Conservation (phyloP, 2,329 filamentous ascomycete species). For the Neurospora sp. region DNA sequence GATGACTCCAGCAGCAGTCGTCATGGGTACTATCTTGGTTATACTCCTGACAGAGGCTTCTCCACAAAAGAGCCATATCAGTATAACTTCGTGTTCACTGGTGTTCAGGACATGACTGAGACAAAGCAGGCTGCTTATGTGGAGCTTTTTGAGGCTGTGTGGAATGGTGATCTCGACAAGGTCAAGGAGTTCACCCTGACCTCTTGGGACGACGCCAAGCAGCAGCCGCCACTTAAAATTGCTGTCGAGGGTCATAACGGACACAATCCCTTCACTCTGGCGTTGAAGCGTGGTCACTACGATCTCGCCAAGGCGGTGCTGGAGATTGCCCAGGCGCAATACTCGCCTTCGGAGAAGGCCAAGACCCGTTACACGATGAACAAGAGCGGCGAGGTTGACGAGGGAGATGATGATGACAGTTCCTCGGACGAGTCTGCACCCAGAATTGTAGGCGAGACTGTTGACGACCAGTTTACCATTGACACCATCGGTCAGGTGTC, state of each 20-base stretch:
- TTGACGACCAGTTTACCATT: slow-evolving; percentile 63
- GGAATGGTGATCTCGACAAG: slow-evolving; percentile 55
- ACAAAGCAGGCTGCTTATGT: slow-evolving; percentile 50
- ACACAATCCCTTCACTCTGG: slow-evolving; percentile 57
- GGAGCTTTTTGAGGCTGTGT: slow-evolving; percentile 63
- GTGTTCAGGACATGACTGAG: slow-evolving; percentile 45
- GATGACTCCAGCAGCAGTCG: background rate
- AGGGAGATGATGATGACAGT: slow-evolving; percentile 26
- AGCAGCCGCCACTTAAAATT: slow-evolving; percentile 53
- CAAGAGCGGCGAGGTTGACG: slow-evolving; percentile 16
- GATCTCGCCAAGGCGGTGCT: slow-evolving; percentile 56
- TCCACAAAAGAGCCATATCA: slow-evolving; percentile 31
- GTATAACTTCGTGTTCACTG: slow-evolving; percentile 41
- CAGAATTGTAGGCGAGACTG: slow-evolving; percentile 40
- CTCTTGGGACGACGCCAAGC: slow-evolving; percentile 43
- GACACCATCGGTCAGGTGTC: slow-evolving; percentile 64
- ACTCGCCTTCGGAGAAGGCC: slow-evolving; percentile 44
- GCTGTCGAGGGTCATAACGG: slow-evolving; percentile 41
- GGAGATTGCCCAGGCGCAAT: slow-evolving; percentile 62
- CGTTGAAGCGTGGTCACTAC: slow-evolving; percentile 55
- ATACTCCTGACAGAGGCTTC: background rate
- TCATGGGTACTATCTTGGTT: background rate
- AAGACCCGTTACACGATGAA: slow-evolving; percentile 41
- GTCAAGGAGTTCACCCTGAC: slow-evolving; percentile 56
- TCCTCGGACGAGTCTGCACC: slow-evolving; percentile 28